A percentile compares a stretch with the other conserved stretches of the same genome.
These are phyloP conservation scores for Phytophthora syringae DNA, from an alignment of 352 stramenopile genomes.

Conservation along the genomic window DNA sequence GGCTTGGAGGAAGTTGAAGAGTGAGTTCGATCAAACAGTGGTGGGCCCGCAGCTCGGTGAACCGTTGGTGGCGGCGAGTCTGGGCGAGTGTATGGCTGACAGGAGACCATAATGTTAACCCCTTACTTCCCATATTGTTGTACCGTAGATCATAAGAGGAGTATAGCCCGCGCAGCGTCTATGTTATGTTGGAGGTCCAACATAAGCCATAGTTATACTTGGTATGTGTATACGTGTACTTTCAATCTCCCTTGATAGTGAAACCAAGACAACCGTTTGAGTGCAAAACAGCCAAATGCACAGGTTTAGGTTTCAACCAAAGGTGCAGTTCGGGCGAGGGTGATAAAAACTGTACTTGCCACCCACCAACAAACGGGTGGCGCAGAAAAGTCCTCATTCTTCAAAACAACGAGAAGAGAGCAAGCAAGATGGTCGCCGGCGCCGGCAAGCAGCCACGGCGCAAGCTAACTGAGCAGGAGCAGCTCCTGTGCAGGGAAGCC, in stretches of 20 bases:
- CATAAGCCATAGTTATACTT: conserved; percentile 7
- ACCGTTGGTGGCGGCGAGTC: no score
- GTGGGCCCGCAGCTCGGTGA: no score
- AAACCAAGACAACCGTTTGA: no score
- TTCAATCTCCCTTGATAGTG: no score
- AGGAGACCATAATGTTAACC: no score
- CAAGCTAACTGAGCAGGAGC: neutral
- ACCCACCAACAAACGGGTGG: neutral
- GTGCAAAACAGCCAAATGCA: no score
- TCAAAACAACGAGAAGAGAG: neutral
- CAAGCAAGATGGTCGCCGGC: neutral
- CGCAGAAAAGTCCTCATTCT: no score
- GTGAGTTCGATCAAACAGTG: no score
- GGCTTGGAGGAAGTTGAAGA: no score
- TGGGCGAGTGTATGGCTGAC: no score
- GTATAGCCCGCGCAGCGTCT: conserved; percentile 12
- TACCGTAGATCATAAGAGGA: conserved; percentile 20
- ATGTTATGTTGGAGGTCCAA: conserved; percentile 10
- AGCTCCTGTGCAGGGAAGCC: neutral
- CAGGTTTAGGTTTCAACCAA: neutral
- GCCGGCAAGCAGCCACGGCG: neutral
- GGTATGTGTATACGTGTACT: conserved; percentile 12
- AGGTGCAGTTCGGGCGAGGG: neutral
- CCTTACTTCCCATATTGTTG: conserved; percentile 22
- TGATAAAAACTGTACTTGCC: neutral